These are phyloP conservation scores for Aspergillus sergii DNA, from an alignment of 2,329 filamentous ascomycete genomes.

Conservation along the genomic window DNA sequence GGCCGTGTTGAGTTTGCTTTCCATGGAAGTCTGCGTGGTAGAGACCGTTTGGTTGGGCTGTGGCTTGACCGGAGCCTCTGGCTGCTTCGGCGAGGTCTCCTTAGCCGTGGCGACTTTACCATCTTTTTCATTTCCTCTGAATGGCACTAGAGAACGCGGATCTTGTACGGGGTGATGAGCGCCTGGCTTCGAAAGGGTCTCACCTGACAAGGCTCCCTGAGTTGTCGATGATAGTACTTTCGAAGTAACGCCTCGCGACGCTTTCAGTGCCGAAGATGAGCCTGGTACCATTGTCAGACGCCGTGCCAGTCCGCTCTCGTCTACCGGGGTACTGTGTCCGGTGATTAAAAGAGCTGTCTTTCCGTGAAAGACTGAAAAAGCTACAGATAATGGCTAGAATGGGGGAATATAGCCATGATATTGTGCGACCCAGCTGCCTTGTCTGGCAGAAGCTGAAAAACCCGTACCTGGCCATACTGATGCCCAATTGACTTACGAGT, in stretches of 20 bases:
- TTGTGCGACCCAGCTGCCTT: neutral
- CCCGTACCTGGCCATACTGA: neutral
- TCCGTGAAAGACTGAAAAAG: neutral
- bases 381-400: neutral
- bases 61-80: neutral
- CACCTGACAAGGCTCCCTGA: neutral
- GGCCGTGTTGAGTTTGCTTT: neutral
- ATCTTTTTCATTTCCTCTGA: neutral
- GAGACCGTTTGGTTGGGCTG: neutral
- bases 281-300: neutral
- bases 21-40: neutral
- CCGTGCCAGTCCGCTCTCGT: neutral
- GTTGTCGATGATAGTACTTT: neutral
- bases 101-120: neutral
- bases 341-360: neutral
- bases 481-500: constrained; percentile 1
- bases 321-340: neutral
- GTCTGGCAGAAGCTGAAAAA: neutral
- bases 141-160: neutral
- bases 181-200: neutral
- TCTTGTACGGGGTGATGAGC: neutral
- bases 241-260: neutral
- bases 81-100: neutral
- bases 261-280: neutral
- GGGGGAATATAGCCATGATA: neutral